Conservation (phyloP, 306 rosid genomes). For the Acacia acuminata region DNA sequence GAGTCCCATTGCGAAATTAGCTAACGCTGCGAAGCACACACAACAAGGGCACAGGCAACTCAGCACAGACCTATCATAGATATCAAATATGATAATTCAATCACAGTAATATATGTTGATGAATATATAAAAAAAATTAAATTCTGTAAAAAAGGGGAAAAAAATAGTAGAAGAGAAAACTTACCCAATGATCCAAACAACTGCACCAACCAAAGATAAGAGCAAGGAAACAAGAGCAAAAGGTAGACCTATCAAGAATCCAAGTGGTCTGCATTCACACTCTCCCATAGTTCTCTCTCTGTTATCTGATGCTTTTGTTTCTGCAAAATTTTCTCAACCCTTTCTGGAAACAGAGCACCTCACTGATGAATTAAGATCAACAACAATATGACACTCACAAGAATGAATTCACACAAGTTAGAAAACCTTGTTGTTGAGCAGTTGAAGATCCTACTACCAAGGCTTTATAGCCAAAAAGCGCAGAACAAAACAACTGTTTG, state of each 20-base stretch:
- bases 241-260: conserved; percentile 52
- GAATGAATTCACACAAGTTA: neutral
- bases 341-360: neutral
- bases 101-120: neutral
- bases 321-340: neutral
- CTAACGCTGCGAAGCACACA: conserved; percentile 33
- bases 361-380: neutral
- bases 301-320: neutral
- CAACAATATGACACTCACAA: neutral
- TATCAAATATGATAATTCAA: neutral
- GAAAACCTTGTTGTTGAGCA: neutral
- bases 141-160: neutral
- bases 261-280: conserved; percentile 44
- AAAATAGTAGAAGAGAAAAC: neutral
- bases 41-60: conserved; percentile 54
- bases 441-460: neutral
- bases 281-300: conserved; percentile 12
- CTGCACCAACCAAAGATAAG: conserved; percentile 37
- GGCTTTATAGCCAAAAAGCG: neutral
- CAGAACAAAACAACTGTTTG: neutral
- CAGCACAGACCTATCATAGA: conserved; percentile 34
- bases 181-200: conserved; percentile 48
- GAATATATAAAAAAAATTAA: neutral
- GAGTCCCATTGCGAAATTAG: conserved; percentile 34
- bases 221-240: conserved; percentile 45